Percentiles rank a stretch among this genome's conserved stretches.
These are phyloP conservation scores for Ceriops zippeliana DNA, from an alignment of 345 rosid species.

Conservation along the genomic window DNA sequence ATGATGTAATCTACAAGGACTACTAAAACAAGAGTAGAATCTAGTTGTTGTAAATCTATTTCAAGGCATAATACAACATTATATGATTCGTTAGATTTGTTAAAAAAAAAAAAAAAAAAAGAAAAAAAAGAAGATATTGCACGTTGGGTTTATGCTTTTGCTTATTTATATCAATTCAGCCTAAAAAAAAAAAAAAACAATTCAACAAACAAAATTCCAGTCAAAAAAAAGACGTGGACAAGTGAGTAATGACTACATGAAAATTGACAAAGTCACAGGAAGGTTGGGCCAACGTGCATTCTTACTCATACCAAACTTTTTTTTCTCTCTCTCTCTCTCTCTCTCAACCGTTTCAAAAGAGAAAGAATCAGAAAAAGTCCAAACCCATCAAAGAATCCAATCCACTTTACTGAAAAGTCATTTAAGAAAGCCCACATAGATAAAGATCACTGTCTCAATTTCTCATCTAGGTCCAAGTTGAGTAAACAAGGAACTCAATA, in stretches of 20 bases:
- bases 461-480: background rate
- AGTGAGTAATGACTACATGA: background rate
- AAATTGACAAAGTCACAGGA: background rate
- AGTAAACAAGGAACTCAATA: background rate
- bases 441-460: background rate
- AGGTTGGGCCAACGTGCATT: slow-evolving; percentile 3
- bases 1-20: no score
- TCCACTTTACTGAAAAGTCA: background rate
- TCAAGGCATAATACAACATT: no score
- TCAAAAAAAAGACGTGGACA: background rate
- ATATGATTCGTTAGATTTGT: no score
- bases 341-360: background rate
- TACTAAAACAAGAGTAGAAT: no score
- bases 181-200: no score
- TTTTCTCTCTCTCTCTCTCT: no score
- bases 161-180: no score
- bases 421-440: background rate
- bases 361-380: background rate
- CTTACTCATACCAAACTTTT: background rate
- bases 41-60: no score
- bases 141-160: background rate
- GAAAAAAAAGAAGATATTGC: no score
- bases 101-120: no score
- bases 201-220: background rate
- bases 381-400: slow-evolving; percentile 1